Conservation (phyloP, 768 basidiomycete genomes). For the Lactarius akahatsu region DNA sequence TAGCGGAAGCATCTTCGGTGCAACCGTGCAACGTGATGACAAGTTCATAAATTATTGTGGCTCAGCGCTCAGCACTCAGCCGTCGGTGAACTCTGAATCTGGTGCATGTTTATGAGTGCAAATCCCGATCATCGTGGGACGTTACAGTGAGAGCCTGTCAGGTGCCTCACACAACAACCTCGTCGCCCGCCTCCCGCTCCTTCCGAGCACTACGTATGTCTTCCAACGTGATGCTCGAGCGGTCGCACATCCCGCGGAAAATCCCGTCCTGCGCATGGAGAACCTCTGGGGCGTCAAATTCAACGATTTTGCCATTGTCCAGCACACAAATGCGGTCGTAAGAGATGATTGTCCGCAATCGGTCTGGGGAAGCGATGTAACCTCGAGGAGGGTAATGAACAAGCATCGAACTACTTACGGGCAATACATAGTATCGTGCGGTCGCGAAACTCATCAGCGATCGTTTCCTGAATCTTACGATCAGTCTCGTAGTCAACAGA, state of each 20-base stretch:
- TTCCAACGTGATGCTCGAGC: slow-evolving; percentile 67
- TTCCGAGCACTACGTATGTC: slow-evolving; percentile 54
- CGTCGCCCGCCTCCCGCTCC: slow-evolving; percentile 23
- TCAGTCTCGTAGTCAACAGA: slow-evolving; percentile 90
- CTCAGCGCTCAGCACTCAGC: no score
- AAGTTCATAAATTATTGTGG: no score
- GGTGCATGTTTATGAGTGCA: no score
- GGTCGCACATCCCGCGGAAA: slow-evolving; percentile 85
- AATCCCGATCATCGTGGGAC: no score
- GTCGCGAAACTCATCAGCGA: slow-evolving; percentile 77
- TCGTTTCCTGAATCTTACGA: slow-evolving; percentile 87
- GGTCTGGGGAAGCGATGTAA: slow-evolving; percentile 47
- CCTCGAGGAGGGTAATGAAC: neutral
- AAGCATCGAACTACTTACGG: slow-evolving; percentile 47
- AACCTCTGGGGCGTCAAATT: slow-evolving; percentile 77
- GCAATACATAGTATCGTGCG: slow-evolving; percentile 87
- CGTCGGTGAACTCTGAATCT: no score
- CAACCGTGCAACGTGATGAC: no score
- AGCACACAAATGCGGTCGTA: slow-evolving; percentile 91
- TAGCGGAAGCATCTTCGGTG: no score
- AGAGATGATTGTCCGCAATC: slow-evolving; percentile 80
- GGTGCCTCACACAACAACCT: neutral
- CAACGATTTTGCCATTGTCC: slow-evolving; percentile 76
- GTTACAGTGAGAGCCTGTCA: neutral
- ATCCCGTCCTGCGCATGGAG: slow-evolving; percentile 63